phyloP scores from a whole-genome alignment of 805 yeast species.

The Barnettozyma californica region DNA sequence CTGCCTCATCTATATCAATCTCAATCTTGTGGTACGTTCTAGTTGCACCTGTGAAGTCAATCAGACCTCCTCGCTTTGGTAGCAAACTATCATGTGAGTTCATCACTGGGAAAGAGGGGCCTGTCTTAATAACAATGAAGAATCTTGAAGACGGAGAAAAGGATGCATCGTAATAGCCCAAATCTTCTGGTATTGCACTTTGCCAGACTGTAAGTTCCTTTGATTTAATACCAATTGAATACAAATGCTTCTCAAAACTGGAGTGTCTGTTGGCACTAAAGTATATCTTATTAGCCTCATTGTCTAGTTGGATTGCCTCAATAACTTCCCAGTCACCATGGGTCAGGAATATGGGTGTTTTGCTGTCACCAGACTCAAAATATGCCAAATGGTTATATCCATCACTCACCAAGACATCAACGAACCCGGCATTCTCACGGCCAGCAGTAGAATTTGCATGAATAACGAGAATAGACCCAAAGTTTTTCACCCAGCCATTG shows the following conservation, averaged over 20 bases:
- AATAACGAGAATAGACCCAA: constrained; percentile 33
- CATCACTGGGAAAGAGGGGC: constrained; percentile 21
- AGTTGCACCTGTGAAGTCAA: constrained; percentile 17
- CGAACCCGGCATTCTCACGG: constrained; percentile 44
- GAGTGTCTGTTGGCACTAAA: constrained; percentile 54
- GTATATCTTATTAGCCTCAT: constrained; percentile 41
- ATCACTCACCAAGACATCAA: constrained; percentile 49
- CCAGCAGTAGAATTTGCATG: constrained; percentile 31
- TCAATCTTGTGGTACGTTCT: constrained; percentile 19
- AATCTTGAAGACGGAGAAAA: constrained; percentile 56
- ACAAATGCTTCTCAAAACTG: constrained; percentile 49
- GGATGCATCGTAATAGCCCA: constrained; percentile 44
- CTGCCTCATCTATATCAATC: constrained; percentile 18
- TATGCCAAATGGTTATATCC: constrained; percentile 64
- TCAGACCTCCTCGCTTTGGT: constrained; percentile 2
- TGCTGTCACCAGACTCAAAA: constrained; percentile 40
- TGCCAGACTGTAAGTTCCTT: constrained; percentile 15
- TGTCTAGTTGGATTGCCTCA: constrained; percentile 42
- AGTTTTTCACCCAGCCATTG: constrained; percentile 58
- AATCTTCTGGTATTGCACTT: constrained; percentile 29
- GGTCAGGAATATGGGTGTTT: constrained; percentile 38
- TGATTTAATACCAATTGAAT: constrained; percentile 38
- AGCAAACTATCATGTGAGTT: constrained; percentile 10
- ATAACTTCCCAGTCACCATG: constrained; percentile 48
- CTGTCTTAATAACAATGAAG: constrained; percentile 32